These are phyloP conservation scores for Cryptosporidium parvum DNA, from an alignment of 169 alveolate species.

Conservation along the genomic window DNA sequence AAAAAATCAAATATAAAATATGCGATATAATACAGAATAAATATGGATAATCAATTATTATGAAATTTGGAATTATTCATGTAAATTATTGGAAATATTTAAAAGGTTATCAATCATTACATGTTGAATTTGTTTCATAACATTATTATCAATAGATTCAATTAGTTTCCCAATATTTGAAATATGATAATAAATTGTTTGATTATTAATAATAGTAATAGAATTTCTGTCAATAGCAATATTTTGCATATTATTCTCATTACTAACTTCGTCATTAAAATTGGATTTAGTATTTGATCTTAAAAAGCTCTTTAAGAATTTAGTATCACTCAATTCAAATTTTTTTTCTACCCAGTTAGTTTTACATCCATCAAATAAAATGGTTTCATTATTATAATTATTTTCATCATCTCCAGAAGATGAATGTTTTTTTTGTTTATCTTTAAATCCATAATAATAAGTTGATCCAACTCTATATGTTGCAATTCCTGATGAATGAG, in stretches of 20 bases:
- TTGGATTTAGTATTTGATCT: conserved; percentile 10
- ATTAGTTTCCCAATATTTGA: conserved; percentile 44
- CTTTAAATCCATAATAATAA: conserved; percentile 54
- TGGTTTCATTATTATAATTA: not conserved
- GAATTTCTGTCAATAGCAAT: conserved; percentile 46
- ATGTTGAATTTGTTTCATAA: conserved; percentile 37
- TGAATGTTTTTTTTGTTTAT: not conserved
- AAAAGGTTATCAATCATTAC: conserved; percentile 52
- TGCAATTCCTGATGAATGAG: conserved; percentile 51
- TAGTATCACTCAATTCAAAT: conserved; percentile 31
- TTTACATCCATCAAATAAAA: conserved; percentile 54
- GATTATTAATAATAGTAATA: conserved; percentile 31
- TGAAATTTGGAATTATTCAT: not conserved
- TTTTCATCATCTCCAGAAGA: not conserved
- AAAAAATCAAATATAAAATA: not conserved
- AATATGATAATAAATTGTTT: conserved; percentile 49
- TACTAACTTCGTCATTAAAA: not conserved
- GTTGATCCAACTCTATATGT: conserved; percentile 46
- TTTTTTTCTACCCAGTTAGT: conserved; percentile 68
- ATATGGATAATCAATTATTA: not conserved
- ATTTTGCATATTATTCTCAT: not conserved
- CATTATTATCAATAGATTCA: conserved; percentile 45
- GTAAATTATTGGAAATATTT: conserved; percentile 27
- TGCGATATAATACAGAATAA: not conserved
- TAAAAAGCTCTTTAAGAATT: conserved; percentile 27